Percentiles rank a stretch among this genome's conserved stretches.
These are phyloP conservation scores for Brassica balearica DNA, from an alignment of 441 rosid genomes.

Conservation along the genomic window DNA sequence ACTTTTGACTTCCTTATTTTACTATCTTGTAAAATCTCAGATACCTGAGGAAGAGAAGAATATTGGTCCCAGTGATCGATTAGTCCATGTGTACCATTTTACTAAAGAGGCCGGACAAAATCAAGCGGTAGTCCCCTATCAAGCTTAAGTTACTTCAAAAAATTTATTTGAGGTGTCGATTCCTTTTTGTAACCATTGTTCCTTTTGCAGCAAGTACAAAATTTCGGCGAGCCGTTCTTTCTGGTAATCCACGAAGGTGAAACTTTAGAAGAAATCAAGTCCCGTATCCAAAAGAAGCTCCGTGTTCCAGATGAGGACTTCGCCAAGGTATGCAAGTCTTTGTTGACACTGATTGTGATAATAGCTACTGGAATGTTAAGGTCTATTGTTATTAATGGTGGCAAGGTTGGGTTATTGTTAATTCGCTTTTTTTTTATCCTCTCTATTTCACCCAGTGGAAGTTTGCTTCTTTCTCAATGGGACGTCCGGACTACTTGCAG, in stretches of 20 bases:
- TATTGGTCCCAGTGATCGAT: constrained; percentile 82
- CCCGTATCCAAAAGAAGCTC: constrained; percentile 83
- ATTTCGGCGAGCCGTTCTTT: constrained; percentile 98
- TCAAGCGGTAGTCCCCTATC: constrained; percentile 62
- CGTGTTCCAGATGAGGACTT: constrained; percentile 94
- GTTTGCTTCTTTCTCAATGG: constrained; percentile 84
- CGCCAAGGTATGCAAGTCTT: constrained; percentile 62
- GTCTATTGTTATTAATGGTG: not conserved
- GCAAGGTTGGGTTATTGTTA: not conserved
- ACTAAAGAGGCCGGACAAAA: constrained; percentile 69
- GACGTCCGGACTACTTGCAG: constrained; percentile 88
- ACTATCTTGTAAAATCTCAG: constrained; percentile 48
- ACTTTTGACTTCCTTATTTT: constrained; percentile 26
- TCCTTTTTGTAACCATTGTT: constrained; percentile 6
- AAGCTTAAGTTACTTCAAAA: constrained; percentile 18
- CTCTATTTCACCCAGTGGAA: constrained; percentile 67
- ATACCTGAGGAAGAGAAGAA: constrained; percentile 96
- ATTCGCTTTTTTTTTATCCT: not conserved
- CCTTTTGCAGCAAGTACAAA: constrained; percentile 80
- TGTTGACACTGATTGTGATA: not conserved
- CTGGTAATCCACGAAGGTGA: constrained; percentile 95
- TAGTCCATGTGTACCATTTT: constrained; percentile 96
- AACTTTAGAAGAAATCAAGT: constrained; percentile 79
- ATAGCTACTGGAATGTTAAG: not conserved
- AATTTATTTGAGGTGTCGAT: constrained; percentile 2